Evolutionary conservation across 2,329 filamentous ascomycete species (phyloP).

Genomic region (Dactylella cylindrospora): DNA sequence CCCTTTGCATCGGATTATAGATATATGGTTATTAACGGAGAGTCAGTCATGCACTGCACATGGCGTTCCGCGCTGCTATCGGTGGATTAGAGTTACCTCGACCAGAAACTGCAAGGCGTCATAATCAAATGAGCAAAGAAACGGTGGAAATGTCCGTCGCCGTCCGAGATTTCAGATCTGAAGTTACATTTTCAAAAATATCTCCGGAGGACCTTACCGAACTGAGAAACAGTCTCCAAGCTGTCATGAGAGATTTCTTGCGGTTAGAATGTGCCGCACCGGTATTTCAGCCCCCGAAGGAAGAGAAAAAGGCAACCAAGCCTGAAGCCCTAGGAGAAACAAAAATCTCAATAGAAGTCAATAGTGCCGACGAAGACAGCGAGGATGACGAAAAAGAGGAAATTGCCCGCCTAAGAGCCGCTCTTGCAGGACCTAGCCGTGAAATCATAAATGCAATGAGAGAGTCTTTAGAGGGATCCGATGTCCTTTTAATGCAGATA

Average conservation of each 20-base stretch:
- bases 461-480: conserved; percentile 55
- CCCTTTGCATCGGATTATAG: neutral
- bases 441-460: conserved; percentile 57
- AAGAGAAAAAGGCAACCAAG: conserved; percentile 7
- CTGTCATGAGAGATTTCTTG: conserved; percentile 59
- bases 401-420: conserved; percentile 47
- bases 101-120: conserved; percentile 51
- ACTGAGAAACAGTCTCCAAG: conserved; percentile 61
- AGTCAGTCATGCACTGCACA: conserved; percentile 46
- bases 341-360: conserved; percentile 26
- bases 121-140: conserved; percentile 56
- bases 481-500: conserved; percentile 61
- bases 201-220: conserved; percentile 57
- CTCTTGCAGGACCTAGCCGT: conserved; percentile 56
- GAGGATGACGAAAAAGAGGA: conserved; percentile 42
- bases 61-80: conserved; percentile 46
- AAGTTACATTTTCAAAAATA: conserved; percentile 61
- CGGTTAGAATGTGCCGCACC: conserved; percentile 58
- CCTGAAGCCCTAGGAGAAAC: conserved; percentile 20
- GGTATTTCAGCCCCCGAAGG: conserved; percentile 53
- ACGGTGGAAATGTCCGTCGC: conserved; percentile 62
- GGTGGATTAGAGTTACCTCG: conserved; percentile 53
- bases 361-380: conserved; percentile 17
- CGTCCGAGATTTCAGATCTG: conserved; percentile 61
- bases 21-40: conserved; percentile 19